phyloP scores from a whole-genome alignment of 257 asterid species.

The Ajuga chamaepitys region DNA sequence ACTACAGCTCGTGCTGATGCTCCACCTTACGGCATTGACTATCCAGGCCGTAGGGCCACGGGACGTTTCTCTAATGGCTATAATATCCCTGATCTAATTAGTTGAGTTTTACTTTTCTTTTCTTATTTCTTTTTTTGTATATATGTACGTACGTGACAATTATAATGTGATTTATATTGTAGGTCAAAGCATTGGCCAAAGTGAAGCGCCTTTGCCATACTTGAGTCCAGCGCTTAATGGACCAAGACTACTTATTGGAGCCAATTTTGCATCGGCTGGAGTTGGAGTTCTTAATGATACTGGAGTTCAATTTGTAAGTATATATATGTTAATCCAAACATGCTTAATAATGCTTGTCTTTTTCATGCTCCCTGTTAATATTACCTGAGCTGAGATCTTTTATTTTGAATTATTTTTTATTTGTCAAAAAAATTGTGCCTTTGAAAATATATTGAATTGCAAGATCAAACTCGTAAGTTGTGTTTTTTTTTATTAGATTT shows the following conservation, averaged over 20 bases:
- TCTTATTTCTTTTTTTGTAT: no score
- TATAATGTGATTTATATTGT: background rate
- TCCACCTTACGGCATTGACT: constrained; percentile 63
- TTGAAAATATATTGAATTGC: no score
- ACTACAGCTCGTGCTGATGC: constrained; percentile 59
- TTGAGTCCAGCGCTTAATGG: constrained; percentile 47
- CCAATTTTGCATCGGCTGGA: constrained; percentile 79
- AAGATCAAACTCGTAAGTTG: no score
- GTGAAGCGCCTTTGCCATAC: constrained; percentile 48
- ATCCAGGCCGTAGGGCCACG: constrained; percentile 37
- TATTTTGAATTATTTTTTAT: no score
- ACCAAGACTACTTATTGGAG: constrained; percentile 40
- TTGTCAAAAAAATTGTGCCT: no score
- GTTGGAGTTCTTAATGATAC: constrained; percentile 77
- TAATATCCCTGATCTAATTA: constrained; percentile 57
- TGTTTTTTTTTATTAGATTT: no score
- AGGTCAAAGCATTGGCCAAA: constrained; percentile 46
- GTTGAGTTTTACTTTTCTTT: constrained; percentile 19
- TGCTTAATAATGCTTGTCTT: no score
- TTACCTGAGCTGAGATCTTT: no score
- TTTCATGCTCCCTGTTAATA: no score
- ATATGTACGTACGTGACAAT: background rate
- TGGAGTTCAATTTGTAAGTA: constrained; percentile 58
- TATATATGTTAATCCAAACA: no score
- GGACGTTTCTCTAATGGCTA: constrained; percentile 70